A percentile compares a stretch with the other conserved stretches of the same genome.
phyloP scores from a whole-genome alignment of 441 rosid species.

The Melastoma candidum region DNA sequence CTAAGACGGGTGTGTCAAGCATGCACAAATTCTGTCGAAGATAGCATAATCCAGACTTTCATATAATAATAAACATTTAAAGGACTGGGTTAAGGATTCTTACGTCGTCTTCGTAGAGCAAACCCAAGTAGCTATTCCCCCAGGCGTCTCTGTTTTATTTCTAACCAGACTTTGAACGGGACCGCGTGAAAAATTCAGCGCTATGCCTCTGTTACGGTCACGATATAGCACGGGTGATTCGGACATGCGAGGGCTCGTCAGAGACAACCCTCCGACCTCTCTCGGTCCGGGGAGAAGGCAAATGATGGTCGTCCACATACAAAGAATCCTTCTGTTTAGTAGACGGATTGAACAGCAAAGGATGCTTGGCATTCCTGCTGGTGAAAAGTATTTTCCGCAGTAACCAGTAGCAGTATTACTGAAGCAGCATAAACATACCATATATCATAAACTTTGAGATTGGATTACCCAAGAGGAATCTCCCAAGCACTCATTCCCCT shows the following conservation, averaged over 20 bases:
- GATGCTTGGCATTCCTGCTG: conserved; percentile 55
- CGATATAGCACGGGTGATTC: too few relatives aligned
- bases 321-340: conserved; percentile 42
- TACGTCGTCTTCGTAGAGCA: conserved; percentile 72
- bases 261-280: too few relatives aligned
- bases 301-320: conserved; percentile 49
- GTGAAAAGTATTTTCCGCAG: conserved; percentile 77
- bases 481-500: conserved; percentile 99
- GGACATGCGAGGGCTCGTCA: too few relatives aligned
- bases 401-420: conserved; percentile 74
- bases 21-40: conserved; percentile 8
- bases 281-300: conserved; percentile 85
- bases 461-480: conserved; percentile 88
- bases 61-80: not conserved
- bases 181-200: conserved; percentile 24
- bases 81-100: conserved; percentile 6
- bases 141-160: conserved; percentile 28
- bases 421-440: not conserved
- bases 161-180: conserved; percentile 23
- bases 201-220: too few relatives aligned
- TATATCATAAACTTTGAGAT: conserved; percentile 4
- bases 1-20: conserved; percentile 61
- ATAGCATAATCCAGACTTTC: not conserved
- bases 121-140: conserved; percentile 46
- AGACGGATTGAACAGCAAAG: conserved; percentile 62